Base-by-base conservation (phyloP, 345 rosid genomes). In the Moricandia arvensis region DNA sequence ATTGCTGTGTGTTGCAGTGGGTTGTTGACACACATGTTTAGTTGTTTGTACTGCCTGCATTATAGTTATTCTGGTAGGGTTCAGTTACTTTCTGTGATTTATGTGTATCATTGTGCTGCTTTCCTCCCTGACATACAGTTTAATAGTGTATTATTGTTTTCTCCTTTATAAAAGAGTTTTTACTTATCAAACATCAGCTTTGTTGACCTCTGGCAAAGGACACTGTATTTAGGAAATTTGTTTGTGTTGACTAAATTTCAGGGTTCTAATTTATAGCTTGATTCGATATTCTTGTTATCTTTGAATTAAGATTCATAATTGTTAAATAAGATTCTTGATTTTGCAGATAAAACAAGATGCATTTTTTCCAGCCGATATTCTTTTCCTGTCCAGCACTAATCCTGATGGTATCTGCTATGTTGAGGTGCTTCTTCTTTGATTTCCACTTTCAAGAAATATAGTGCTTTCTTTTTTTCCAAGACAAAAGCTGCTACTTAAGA, bases 351-450 rank as follows among this genome's bases (percentile, higher is more conserved):
- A 91, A 81, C 86, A 96, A 76, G 99, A 96, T 79, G 96, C 83
- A 15, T 87, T 85, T 81, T 96, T 96, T 81, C 99, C 99, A 68
- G 96, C 99, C 15, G 99, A 96, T 87, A 66, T 96, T 49, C 95
- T 93, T 78, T 87, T 91, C 53, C 87, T 96, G 67, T 97, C 97
- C 76, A 81, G 96, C 80, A 90, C 98, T 76, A 93, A 96, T 59
- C 74, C 93, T 24, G 99, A 96, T 69, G 99, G 99, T 73, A 83
- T 96, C 83, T 93, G 99, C 89, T 96, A 96, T 34, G 81, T 84
- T 75, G 99, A 96, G 99, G 99, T 96, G 71, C 49, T 55, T 74
- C 41, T 33, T 68, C 38, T 54, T 62, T 30, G 55, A 61, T 55
- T 31, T 4, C 35, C 71, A 66, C 61, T 63, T 63, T 62, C 3